A percentile compares a stretch with the other conserved stretches of the same genome.
Evolutionary conservation across 805 yeast genomes (phyloP).

Genomic region (Pichia thaimueangensis): DNA sequence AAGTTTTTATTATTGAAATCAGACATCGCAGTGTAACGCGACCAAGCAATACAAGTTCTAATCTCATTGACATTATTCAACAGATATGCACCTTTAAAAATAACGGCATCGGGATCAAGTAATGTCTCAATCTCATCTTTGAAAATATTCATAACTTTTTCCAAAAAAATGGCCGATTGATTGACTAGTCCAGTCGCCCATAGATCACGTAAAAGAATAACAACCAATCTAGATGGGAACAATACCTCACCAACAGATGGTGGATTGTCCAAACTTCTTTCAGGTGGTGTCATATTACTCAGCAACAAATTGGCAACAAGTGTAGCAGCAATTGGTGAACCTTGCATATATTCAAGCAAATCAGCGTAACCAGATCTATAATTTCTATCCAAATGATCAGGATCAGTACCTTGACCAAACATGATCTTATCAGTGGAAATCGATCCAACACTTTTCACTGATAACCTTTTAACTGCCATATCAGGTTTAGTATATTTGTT

Average conservation of each 20-base stretch:
- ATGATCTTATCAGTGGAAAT: neutral
- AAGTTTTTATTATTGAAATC: conserved; percentile 6
- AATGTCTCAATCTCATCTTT: conserved; percentile 41
- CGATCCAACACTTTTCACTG: neutral
- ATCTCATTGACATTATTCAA: conserved; percentile 12
- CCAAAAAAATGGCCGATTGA: conserved; percentile 85
- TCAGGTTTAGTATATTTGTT: conserved; percentile 6
- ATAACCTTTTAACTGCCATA: neutral
- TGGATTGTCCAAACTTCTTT: conserved; percentile 71
- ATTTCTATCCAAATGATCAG: conserved; percentile 4
- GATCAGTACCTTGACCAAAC: neutral
- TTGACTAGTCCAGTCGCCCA: conserved; percentile 92
- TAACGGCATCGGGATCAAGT: conserved; percentile 7
- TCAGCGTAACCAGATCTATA: conserved; percentile 34
- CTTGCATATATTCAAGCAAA: conserved; percentile 59
- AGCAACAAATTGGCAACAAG: conserved; percentile 82
- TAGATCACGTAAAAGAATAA: conserved; percentile 87
- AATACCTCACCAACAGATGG: conserved; percentile 75
- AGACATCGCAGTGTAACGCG: conserved; percentile 11
- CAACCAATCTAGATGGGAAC: conserved; percentile 91
- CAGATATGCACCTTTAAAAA: conserved; percentile 13
- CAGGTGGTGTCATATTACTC: conserved; percentile 77
- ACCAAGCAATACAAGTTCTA: conserved; percentile 4
- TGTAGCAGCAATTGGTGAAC: conserved; percentile 60
- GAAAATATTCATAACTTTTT: conserved; percentile 77